These are phyloP conservation scores for Papiliotrema nemorosa DNA, from an alignment of 1,284 basidiomycete genomes.

Conservation along the genomic window DNA sequence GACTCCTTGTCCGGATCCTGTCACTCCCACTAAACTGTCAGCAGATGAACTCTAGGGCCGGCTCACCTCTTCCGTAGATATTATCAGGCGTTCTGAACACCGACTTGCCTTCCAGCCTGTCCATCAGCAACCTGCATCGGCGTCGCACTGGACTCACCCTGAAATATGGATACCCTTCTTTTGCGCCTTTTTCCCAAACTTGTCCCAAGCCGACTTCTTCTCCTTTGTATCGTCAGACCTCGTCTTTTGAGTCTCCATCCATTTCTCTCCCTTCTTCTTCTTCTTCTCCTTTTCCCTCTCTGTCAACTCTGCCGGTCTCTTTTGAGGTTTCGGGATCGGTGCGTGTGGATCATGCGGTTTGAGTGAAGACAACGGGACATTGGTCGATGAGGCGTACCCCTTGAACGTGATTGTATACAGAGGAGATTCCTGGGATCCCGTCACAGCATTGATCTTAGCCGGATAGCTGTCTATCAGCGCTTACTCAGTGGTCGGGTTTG, in stretches of 20 bases:
- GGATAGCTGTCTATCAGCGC: constrained; percentile 60
- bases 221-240: constrained; percentile 85
- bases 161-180: constrained; percentile 89
- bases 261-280: constrained; percentile 96
- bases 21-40: constrained; percentile 74
- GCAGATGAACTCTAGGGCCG: neutral
- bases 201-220: constrained; percentile 93
- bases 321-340: constrained; percentile 56
- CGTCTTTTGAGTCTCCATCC: constrained; percentile 75
- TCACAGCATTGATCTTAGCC: constrained; percentile 81
- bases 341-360: constrained; percentile 55
- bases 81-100: constrained; percentile 97
- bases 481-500: neutral
- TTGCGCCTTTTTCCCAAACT: constrained; percentile 93
- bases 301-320: constrained; percentile 74
- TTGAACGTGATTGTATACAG: constrained; percentile 93
- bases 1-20: constrained; percentile 89
- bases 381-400: constrained; percentile 91
- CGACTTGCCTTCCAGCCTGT: constrained; percentile 70
- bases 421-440: constrained; percentile 77
- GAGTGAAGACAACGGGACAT: constrained; percentile 69
- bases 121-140: neutral
- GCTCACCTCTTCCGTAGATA: constrained; percentile 60
- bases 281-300: constrained; percentile 80
- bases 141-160: constrained; percentile 52